Conservation (phyloP, 2,329 filamentous ascomycete species). For the Tricladium varicosporioides region DNA sequence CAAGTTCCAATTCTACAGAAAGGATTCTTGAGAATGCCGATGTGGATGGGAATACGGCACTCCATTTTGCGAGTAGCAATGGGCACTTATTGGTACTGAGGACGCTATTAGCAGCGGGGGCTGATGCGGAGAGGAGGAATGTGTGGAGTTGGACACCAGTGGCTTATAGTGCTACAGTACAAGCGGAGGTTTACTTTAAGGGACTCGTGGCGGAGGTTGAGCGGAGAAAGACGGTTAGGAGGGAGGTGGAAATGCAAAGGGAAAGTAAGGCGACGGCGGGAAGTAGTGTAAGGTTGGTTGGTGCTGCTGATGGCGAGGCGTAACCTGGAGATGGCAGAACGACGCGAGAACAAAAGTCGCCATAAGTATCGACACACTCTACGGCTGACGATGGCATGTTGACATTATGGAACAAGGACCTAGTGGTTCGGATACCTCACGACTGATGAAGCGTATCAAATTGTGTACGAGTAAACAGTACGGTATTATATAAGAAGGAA, state of each 20-base stretch:
- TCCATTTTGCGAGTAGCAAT: conserved; percentile 82
- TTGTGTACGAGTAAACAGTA: no score
- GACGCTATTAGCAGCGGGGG: conserved; percentile 74
- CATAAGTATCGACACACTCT: no score
- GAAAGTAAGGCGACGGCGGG: conserved; percentile 12
- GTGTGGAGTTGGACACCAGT: conserved; percentile 78
- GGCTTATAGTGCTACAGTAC: conserved; percentile 78
- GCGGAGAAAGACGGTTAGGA: conserved; percentile 48
- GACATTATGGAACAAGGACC: no score
- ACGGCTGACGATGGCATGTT: no score
- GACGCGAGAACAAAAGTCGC: no score
- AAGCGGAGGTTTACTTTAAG: conserved; percentile 83
- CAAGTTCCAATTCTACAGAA: no score
- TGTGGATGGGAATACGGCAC: conserved; percentile 75
- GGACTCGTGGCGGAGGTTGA: conserved; percentile 71
- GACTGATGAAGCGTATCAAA: no score
- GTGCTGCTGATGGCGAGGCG: not conserved
- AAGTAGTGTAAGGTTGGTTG: conserved; percentile 26
- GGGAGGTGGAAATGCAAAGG: conserved; percentile 31
- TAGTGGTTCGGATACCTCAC: no score
- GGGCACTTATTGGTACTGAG: conserved; percentile 76
- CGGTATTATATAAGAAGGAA: no score
- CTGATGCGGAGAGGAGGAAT: conserved; percentile 70
- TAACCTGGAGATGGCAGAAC: no score
- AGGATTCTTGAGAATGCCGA: conserved; percentile 53